Evolutionary conservation across 805 yeast genomes (phyloP).

Genomic region (Candida maris): DNA sequence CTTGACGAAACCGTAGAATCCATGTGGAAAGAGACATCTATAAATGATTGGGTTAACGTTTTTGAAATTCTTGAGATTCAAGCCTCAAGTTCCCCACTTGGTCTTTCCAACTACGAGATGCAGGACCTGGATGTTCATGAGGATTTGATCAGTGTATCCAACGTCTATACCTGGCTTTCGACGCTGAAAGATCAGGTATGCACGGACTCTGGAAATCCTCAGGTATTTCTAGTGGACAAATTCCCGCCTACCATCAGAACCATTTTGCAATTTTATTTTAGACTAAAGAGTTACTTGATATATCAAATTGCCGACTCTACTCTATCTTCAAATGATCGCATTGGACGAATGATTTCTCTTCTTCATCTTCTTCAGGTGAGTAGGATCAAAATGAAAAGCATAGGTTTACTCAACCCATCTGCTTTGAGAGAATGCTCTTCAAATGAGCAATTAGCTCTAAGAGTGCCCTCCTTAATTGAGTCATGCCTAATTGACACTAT

Average conservation of each 20-base stretch:
- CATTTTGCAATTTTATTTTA: conserved; percentile 62
- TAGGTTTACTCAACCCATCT: conserved; percentile 39
- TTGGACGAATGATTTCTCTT: conserved; percentile 64
- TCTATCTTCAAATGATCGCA: conserved; percentile 57
- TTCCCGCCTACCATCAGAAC: conserved; percentile 70
- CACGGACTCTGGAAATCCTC: conserved; percentile 20
- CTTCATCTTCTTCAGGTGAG: conserved; percentile 62
- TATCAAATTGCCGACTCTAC: conserved; percentile 60
- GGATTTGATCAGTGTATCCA: conserved; percentile 58
- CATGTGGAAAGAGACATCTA: conserved; percentile 52
- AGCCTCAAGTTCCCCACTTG: conserved; percentile 51
- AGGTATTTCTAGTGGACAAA: conserved; percentile 34
- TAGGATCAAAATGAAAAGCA: conserved; percentile 61
- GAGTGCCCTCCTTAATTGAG: conserved; percentile 82
- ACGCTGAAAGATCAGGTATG: conserved; percentile 41
- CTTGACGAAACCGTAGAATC: conserved; percentile 60
- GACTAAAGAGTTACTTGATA: conserved; percentile 60
- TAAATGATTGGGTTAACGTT: conserved; percentile 75
- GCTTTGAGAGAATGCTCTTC: conserved; percentile 1
- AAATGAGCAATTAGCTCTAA: conserved; percentile 37
- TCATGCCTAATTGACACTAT: conserved; percentile 71
- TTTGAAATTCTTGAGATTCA: conserved; percentile 72
- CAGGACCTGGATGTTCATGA: conserved; percentile 41
- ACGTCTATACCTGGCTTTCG: conserved; percentile 68
- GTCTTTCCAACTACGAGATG: conserved; percentile 53